Conservation (phyloP, 2,329 filamentous ascomycete species). For the Paecilomyces niveus region DNA sequence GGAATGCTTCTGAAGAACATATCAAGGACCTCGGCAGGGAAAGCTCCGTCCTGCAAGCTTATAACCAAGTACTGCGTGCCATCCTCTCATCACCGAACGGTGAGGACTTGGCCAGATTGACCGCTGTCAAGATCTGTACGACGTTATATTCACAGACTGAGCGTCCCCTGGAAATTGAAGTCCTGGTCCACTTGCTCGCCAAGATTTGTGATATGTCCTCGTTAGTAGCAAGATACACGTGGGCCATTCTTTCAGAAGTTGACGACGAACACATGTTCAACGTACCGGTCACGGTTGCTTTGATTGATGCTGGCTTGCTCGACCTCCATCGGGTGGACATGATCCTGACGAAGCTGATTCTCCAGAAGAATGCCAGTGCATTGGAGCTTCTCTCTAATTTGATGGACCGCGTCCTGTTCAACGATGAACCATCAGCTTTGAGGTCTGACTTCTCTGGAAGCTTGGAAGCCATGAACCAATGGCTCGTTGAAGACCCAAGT, state of each 20-base stretch:
- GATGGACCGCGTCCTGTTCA: slow-evolving; percentile 70
- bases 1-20: slow-evolving; percentile 51
- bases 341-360: slow-evolving; percentile 65
- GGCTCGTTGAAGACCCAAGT: slow-evolving; percentile 67
- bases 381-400: slow-evolving; percentile 75
- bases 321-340: slow-evolving; percentile 61
- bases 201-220: slow-evolving; percentile 57
- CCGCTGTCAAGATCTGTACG: slow-evolving; percentile 51
- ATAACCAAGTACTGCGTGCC: slow-evolving; percentile 49
- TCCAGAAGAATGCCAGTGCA: slow-evolving; percentile 62
- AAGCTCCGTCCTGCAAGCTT: slow-evolving; percentile 50
- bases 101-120: slow-evolving; percentile 49
- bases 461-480: slow-evolving; percentile 71
- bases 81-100: slow-evolving; percentile 50
- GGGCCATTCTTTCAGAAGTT: slow-evolving; percentile 41
- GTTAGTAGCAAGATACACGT: slow-evolving; percentile 47
- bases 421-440: slow-evolving; percentile 67
- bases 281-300: slow-evolving; percentile 52
- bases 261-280: slow-evolving; percentile 59
- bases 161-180: slow-evolving; percentile 54
- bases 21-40: slow-evolving; percentile 51
- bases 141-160: slow-evolving; percentile 50
- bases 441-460: slow-evolving; percentile 82
- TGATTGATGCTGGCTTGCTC: slow-evolving; percentile 54
- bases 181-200: slow-evolving; percentile 54